Conservation (phyloP, 2,329 filamentous ascomycete species). For the Oidium heveae region DNA sequence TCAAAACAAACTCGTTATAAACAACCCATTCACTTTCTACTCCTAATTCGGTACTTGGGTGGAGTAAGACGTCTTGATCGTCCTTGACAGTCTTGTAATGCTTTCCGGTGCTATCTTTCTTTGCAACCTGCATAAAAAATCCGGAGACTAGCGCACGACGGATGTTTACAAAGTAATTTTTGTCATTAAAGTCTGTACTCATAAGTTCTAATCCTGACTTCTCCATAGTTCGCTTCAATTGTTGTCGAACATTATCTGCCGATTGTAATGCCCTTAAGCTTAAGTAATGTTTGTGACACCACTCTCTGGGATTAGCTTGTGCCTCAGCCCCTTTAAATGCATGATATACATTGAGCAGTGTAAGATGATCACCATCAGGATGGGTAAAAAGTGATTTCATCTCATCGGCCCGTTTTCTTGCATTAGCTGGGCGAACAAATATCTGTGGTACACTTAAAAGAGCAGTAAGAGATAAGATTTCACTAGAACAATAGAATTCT, state of each 20-base stretch:
- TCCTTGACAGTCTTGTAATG: constrained; percentile 92
- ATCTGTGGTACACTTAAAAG: constrained; percentile 86
- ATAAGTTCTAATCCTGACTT: constrained; percentile 64
- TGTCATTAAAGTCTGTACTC: constrained; percentile 76
- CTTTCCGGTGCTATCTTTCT: constrained; percentile 72
- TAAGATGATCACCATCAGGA: constrained; percentile 81
- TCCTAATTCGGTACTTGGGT: constrained; percentile 73
- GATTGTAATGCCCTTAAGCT: constrained; percentile 71
- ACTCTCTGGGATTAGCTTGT: constrained; percentile 54
- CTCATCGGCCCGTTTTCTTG: constrained; percentile 78
- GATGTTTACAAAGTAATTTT: constrained; percentile 96
- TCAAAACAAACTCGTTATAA: constrained; percentile 96
- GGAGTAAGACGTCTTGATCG: constrained; percentile 75
- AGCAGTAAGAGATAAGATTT: constrained; percentile 85
- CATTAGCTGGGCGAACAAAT: constrained; percentile 65
- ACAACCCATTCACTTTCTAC: constrained; percentile 90
- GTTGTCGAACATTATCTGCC: constrained; percentile 77
- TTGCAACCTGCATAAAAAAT: constrained; percentile 99
- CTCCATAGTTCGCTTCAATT: constrained; percentile 94
- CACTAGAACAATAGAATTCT: constrained; percentile 96
- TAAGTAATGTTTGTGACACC: constrained; percentile 94
- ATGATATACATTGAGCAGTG: constrained; percentile 91
- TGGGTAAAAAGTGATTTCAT: constrained; percentile 93
- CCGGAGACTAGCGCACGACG: constrained; percentile 73
- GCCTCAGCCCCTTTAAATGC: constrained; percentile 63